Conservation (phyloP, 2,329 filamentous ascomycete species). For the Aureobasidium namibiae region DNA sequence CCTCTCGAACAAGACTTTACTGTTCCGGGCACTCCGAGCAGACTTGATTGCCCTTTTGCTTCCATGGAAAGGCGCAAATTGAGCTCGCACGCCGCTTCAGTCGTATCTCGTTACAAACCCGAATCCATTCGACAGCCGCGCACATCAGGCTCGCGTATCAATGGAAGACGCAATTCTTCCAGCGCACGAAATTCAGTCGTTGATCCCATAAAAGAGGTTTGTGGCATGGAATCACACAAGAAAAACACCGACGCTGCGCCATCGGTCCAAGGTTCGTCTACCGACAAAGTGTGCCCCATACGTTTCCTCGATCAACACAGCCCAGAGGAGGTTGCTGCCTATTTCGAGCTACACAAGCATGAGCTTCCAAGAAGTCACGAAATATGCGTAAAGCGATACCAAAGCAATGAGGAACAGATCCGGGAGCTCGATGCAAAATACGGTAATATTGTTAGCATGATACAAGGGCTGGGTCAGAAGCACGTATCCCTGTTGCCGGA, state of each 20-base stretch:
- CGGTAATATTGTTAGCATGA: conserved; percentile 86
- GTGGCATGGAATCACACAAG: conserved; percentile 17
- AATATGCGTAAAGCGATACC: conserved; percentile 82
- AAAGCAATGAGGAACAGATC: conserved; percentile 77
- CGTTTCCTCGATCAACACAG: conserved; percentile 87
- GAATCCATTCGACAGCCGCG: conserved; percentile 5
- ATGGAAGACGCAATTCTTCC: conserved; percentile 5
- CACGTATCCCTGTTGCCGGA: conserved; percentile 79
- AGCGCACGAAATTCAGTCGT: conserved; percentile 16
- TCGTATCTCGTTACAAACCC: conserved; percentile 30
- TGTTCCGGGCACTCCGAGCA: conserved; percentile 70
- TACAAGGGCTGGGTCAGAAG: conserved; percentile 77
- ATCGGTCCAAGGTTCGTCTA: conserved; percentile 15
- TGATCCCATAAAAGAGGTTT: conserved; percentile 30
- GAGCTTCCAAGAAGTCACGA: conserved; percentile 90
- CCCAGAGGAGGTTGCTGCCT: conserved; percentile 84
- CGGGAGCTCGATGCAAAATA: conserved; percentile 90
- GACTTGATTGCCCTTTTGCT: conserved; percentile 73
- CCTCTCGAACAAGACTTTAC: conserved; percentile 82
- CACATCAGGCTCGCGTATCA: conserved; percentile 11
- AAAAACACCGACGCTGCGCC: conserved; percentile 11
- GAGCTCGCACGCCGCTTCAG: conserved; percentile 31
- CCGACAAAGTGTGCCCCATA: conserved; percentile 72
- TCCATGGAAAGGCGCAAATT: conserved; percentile 35
- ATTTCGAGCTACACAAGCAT: conserved; percentile 92